Base-by-base conservation (phyloP, 208 protist species). In the Wallacemonas collosoma region DNA sequence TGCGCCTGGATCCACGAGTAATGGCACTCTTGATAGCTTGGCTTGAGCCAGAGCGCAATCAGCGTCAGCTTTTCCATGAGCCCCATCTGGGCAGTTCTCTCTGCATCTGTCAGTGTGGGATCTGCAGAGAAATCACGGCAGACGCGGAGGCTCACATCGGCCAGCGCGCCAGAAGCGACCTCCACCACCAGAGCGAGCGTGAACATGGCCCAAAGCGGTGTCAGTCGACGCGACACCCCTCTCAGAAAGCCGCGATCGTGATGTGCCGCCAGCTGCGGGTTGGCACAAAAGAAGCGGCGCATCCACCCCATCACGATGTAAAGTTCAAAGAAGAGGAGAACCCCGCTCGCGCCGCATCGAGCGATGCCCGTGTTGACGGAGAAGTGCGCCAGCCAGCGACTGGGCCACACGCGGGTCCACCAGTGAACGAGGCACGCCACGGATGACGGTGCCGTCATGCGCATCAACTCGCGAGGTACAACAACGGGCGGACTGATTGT, bases 1-100 rank as follows among this genome's bases (percentile, higher is more conserved):
- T 87, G 86, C 68, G 88, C 80, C 12, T 70, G 66, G 45, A 94
- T 83, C 89, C 89, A 94, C n/a, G 83, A 83, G 61, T 82, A 87
- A 64, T 81, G 86, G 66, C 89, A 94, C 44, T 77, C 67, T 9
- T 77, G 72, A 69, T 88, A 90, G 53, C 51, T 57, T 38, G 89
- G 89, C 60, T 58, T 66, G 57, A 92, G 75, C 54, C 81, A 90
- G 14, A 94, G 63, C 3, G 84, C 51, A 8, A 89, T 58, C 2
- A 94, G 64, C 2, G 77, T 83, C 5, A 84, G 1, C 70, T 89
- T 90, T 70, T 94, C 89, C 43, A 58, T 26, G 35, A 82, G 15
- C n/a, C 71, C 76, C 89, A 94, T 94, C 76, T 80, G 82, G 12
- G 62, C 64, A 2, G 82, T 90, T 53, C 91, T 71, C 48, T 79